These are phyloP conservation scores for Aspergillus candidus DNA, from an alignment of 2,329 filamentous ascomycete genomes.

Conservation along the genomic window DNA sequence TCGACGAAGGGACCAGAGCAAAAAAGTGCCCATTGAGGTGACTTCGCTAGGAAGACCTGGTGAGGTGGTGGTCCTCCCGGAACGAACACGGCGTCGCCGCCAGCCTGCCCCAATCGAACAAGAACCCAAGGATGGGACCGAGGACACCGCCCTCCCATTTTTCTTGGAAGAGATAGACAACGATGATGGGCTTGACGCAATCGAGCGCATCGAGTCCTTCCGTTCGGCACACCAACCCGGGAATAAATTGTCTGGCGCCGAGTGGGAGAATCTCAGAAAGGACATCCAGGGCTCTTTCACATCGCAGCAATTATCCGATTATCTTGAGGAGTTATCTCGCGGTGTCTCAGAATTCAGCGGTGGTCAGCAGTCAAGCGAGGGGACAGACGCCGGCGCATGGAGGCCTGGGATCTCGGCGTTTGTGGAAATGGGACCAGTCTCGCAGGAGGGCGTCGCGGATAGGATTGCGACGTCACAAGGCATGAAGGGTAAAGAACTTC, in stretches of 20 bases:
- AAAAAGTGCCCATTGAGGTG: conserved; percentile 23
- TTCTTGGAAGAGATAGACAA: conserved; percentile 24
- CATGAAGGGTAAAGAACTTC: conserved; percentile 25
- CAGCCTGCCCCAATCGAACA: conserved; percentile 4
- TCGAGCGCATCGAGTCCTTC: conserved; percentile 24
- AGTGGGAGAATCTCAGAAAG: conserved; percentile 28
- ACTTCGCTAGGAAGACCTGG: conserved; percentile 32
- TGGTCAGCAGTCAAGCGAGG: not conserved
- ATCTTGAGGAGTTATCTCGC: conserved; percentile 14
- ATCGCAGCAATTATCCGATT: conserved; percentile 26
- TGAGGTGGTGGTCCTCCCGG: conserved; percentile 31
- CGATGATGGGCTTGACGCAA: conserved; percentile 14
- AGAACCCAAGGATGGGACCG: conserved; percentile 5
- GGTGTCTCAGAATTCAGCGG: not conserved
- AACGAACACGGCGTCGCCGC: conserved; percentile 16
- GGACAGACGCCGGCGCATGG: conserved; percentile 17
- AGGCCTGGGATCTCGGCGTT: conserved; percentile 28
- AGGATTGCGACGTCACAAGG: conserved; percentile 16
- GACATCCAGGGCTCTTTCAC: conserved; percentile 31
- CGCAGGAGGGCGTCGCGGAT: conserved; percentile 12
- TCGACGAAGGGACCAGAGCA: conserved; percentile 1
- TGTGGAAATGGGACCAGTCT: conserved; percentile 16
- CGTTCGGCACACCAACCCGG: conserved; percentile 17
- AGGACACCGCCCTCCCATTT: conserved; percentile 14
- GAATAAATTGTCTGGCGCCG: conserved; percentile 19